Base-by-base conservation (phyloP, 768 basidiomycete genomes). In the Boletus barrowsii region DNA sequence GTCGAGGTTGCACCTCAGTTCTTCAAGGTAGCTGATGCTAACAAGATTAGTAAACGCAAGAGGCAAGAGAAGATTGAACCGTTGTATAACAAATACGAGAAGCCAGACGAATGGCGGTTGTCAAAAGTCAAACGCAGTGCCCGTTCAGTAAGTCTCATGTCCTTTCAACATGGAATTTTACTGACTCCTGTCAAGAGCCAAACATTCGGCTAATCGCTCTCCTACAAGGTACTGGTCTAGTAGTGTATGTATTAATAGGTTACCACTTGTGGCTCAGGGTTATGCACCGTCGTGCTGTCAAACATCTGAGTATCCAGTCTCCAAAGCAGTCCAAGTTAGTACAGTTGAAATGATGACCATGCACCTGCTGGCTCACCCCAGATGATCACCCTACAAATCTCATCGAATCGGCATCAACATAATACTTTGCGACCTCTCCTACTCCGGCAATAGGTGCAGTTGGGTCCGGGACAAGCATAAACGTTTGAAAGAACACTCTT, bases 1-100 rank as follows among this genome's bases (percentile, higher is more conserved):
- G 90, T 94, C 17, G 95, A 99, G 66, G 94, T 96, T 22, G 97
- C 96, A 8, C 96, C 97, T 2, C 93, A 95, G 56, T 98, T 97
- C 80, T 99, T 98, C 87, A 92, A 91, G 72, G 93, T 99, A 42
- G 94, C 96, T 3, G 97, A 98, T 71, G 90, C 84, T 49, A 95
- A 94, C 76, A 98, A 97, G 73, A 96, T 98, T 75, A 94, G 91
- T 67, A 96, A 95, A 72, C 83, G 93, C 61, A 98, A 97, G 79
- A 85, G 81, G 72, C 88, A 93, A 70, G 94, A 96, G 77, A 97
- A 94, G 83, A 97, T 97, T 60, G 93, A 96, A 67, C 96, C 96
- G 9, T 71, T 98, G 68, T 97, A 73, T 76, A 97, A 98, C 79
- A 93, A 96, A 75, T 93, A 90, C 72, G 92, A 94, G 76, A 92